Evolutionary conservation across 805 yeast species (phyloP).

Genomic region (Kodamaea lidongshanica): DNA sequence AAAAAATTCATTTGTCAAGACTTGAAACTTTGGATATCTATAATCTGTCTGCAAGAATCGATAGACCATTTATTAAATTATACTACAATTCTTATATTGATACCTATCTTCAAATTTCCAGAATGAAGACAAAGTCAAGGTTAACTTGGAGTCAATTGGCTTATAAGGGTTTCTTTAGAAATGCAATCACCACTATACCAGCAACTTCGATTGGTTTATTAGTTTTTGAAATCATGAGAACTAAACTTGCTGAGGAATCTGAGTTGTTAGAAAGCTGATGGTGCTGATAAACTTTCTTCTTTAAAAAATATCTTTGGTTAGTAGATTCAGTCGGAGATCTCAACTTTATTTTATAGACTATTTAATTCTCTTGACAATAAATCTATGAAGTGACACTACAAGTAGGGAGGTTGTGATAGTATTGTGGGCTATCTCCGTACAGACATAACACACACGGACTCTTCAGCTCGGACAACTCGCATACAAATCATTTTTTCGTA

Average conservation of each 20-base stretch:
- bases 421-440: too few species aligned
- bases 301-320: too few species aligned
- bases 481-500: too few species aligned
- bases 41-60: constrained; percentile 28
- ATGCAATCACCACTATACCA: constrained; percentile 73
- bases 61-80: constrained; percentile 36
- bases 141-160: constrained; percentile 58
- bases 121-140: constrained; percentile 49
- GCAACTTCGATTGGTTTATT: constrained; percentile 83
- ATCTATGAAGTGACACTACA: too few species aligned
- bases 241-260: constrained; percentile 30
- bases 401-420: too few species aligned
- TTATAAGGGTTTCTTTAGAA: constrained; percentile 71
- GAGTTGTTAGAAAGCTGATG: too few species aligned
- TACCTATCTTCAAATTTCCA: constrained; percentile 56
- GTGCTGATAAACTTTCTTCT: too few species aligned
- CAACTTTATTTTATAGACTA: too few species aligned
- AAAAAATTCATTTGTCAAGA: constrained; percentile 70
- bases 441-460: too few species aligned
- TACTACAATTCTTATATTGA: constrained; percentile 75
- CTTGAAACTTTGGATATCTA: constrained; percentile 73
- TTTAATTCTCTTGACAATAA: too few species aligned
- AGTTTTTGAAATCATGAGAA: constrained; percentile 76
- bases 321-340: too few species aligned
- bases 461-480: too few species aligned